Percentiles rank a stretch among this genome's conserved stretches.
Conservation (phyloP, 148 eudicot species). For the Camellia granthamiana region DNA sequence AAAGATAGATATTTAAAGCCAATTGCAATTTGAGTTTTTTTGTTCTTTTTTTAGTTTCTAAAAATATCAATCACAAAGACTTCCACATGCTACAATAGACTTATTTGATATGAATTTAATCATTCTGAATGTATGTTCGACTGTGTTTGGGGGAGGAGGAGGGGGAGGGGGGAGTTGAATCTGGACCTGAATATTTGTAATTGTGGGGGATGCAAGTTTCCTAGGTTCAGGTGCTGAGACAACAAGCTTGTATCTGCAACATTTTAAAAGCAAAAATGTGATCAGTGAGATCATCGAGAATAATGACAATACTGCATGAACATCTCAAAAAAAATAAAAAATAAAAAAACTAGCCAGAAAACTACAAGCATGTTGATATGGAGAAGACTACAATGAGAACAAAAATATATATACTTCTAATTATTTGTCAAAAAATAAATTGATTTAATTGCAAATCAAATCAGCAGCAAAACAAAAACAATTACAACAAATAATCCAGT, state of each 20-base stretch:
- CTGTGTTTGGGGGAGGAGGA: background rate
- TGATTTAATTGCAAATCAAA: background rate
- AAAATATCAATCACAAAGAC: background rate
- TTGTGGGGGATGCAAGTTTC: constrained; percentile 81
- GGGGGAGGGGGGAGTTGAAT: background rate
- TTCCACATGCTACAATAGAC: background rate
- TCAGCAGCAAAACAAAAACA: background rate
- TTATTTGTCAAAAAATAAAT: background rate
- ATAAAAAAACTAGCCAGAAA: background rate
- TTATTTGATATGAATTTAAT: background rate
- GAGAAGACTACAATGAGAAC: background rate
- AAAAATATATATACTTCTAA: background rate
- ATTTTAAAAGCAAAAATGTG: constrained; percentile 14
- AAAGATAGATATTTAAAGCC: background rate
- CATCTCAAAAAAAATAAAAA: background rate
- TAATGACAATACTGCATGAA: background rate
- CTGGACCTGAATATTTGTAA: constrained; percentile 83
- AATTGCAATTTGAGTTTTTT: background rate
- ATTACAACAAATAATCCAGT: background rate
- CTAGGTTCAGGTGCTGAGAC: constrained; percentile 76
- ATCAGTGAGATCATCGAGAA: background rate
- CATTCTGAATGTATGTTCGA: background rate
- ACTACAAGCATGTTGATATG: background rate
- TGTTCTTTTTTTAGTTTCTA: too few species aligned
- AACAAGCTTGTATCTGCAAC: constrained; percentile 85